Evolutionary conservation across 2,329 filamentous ascomycete species (phyloP).

Genomic region (Lachnellula occidentalis): DNA sequence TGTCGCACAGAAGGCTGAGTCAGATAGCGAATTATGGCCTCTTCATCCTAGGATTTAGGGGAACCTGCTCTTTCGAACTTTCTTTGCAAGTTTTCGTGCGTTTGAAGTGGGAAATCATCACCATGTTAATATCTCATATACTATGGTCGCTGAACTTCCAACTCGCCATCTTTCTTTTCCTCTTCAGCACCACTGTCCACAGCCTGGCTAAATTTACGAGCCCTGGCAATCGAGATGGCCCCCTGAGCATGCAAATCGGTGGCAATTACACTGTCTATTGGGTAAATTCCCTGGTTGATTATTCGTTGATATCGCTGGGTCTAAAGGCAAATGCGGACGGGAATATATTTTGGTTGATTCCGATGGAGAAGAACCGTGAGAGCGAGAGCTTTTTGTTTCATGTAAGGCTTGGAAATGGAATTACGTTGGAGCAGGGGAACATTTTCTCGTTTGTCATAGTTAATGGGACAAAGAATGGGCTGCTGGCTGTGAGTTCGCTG

Average conservation of each 20-base stretch:
- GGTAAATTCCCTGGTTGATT: not conserved
- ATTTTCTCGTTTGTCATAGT: slow-evolving; percentile 6
- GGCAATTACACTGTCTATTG: not conserved
- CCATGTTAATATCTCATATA: too few species aligned
- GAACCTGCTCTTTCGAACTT: too few species aligned
- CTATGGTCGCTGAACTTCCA: too few species aligned
- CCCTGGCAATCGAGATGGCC: not conserved
- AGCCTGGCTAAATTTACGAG: not conserved
- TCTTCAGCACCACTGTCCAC: not conserved
- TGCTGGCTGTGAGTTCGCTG: not conserved
- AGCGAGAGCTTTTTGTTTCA: slow-evolving; percentile 1
- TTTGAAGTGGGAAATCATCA: too few species aligned
- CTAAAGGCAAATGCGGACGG: not conserved
- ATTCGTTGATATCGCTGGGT: not conserved
- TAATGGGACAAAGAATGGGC: slow-evolving; percentile 6
- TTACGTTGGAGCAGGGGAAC: slow-evolving; percentile 3
- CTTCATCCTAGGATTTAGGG: too few species aligned
- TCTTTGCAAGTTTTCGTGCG: too few species aligned
- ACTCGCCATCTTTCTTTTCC: not conserved
- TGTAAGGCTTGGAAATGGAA: slow-evolving; percentile 1
- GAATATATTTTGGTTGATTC: slow-evolving; percentile 6
- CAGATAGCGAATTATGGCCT: too few species aligned
- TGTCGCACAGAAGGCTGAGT: too few species aligned
- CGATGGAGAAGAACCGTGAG: not conserved
- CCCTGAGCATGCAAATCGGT: not conserved